Evolutionary conservation across 768 basidiomycete genomes (phyloP).

Genomic region (Sistotremastrum suecicum): DNA sequence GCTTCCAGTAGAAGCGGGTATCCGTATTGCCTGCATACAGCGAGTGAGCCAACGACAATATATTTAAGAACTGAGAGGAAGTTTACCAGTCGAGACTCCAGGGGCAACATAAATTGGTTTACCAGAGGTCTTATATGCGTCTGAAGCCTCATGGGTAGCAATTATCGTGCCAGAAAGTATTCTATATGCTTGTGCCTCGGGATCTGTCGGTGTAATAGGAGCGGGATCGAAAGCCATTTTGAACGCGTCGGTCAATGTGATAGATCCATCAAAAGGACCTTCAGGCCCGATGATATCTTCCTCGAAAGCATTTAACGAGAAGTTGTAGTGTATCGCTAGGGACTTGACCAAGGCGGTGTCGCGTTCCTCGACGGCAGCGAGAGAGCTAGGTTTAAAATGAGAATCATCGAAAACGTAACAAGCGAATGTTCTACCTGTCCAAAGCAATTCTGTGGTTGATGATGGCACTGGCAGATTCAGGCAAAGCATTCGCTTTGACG

Average conservation of each 20-base stretch:
- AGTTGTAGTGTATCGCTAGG: constrained; percentile 24
- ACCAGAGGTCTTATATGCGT: constrained; percentile 9
- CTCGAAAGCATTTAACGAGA: constrained; percentile 29
- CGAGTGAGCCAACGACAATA: neutral
- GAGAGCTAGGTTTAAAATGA: constrained; percentile 10
- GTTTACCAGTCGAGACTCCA: constrained; percentile 20
- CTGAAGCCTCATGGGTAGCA: constrained; percentile 20
- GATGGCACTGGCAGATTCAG: constrained; percentile 25
- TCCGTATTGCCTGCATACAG: constrained; percentile 14
- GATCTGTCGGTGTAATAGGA: constrained; percentile 25
- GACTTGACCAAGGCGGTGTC: constrained; percentile 14
- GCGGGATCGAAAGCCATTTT: constrained; percentile 22
- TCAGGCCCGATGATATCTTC: constrained; percentile 10
- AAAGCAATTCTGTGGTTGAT: constrained; percentile 22
- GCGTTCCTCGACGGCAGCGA: constrained; percentile 17
- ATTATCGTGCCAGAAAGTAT: constrained; percentile 31
- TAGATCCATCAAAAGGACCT: constrained; percentile 19
- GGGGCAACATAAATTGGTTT: constrained; percentile 24
- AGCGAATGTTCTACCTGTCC: constrained; percentile 14
- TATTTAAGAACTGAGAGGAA: neutral
- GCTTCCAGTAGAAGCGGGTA: constrained; percentile 30
- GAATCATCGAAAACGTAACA: constrained; percentile 3
- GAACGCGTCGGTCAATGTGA: constrained; percentile 25
- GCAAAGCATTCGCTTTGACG: constrained; percentile 32
- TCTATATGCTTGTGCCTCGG: constrained; percentile 20